phyloP scores from a whole-genome alignment of 73 alveolate species.

The Breviolum minutum region DNA sequence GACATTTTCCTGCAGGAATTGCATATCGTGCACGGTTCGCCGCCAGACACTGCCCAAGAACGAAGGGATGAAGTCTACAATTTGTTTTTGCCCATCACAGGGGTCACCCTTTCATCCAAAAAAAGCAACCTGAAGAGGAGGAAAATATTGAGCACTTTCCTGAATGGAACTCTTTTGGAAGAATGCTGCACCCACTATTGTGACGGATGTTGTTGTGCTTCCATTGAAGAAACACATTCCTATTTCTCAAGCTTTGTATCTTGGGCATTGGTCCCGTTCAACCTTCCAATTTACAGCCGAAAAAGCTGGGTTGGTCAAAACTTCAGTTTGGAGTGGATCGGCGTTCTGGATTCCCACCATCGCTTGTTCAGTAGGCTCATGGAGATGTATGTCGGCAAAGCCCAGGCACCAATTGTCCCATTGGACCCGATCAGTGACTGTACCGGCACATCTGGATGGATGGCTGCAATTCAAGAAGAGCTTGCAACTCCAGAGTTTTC shows the following conservation, averaged over 20 bases:
- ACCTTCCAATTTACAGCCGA: background rate
- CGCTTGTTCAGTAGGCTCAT: background rate
- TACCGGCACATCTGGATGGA: background rate
- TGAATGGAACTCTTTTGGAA: background rate
- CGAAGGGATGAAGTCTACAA: background rate
- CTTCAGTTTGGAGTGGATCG: background rate
- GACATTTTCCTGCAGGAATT: background rate
- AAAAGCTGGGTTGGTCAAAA: slow-evolving; percentile 1
- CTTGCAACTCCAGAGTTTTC: background rate
- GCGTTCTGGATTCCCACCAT: background rate
- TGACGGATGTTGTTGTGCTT: background rate
- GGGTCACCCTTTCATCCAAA: background rate
- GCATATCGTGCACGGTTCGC: background rate
- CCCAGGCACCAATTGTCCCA: background rate
- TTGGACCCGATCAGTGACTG: background rate
- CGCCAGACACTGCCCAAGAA: background rate
- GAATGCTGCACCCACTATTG: background rate
- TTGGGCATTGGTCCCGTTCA: slow-evolving; percentile 23
- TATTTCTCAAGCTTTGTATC: background rate
- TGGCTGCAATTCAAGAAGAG: background rate
- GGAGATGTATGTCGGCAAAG: background rate
- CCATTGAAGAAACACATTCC: background rate
- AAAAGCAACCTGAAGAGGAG: background rate
- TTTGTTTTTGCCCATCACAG: background rate
- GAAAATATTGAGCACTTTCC: background rate